Base-by-base conservation (phyloP, 176 grass and related monocot genomes). In the Sorghum bicolor region DNA sequence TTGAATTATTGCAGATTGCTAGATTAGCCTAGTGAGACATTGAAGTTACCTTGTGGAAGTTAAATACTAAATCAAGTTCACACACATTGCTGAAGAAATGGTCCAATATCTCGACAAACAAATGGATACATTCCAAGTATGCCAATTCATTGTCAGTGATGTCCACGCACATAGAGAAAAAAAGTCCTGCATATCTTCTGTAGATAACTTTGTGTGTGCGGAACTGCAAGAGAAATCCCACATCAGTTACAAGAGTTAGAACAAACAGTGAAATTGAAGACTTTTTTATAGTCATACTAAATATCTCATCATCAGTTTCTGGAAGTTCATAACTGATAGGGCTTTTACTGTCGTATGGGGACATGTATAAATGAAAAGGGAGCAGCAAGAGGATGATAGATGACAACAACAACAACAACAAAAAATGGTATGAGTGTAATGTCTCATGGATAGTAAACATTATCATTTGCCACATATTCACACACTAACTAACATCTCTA, bases 11-110 rank as follows among this genome's bases (percentile, higher is more conserved):
- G 43, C 34, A 77, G 10, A 28, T 45, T 36, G 57, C 45, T 70
- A 32, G 38, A 62, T 44, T 67, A 36, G 6, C 19, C 44, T 43
- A 24, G 25, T 32, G 19, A 64, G 73, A 77, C 63, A 43, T 61
- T 57, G 44, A 28, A 77, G 60, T 55, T 74, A 97, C 95, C 91
- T 99, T 99, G 83, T 99, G 96, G 62, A 99, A 99, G 77, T 99
- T 99, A 80, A 96, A 99, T 29, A 99, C 96, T 82, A 99, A 88
- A 90, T 99, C 96, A 14, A 99, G 89, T 78, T 99, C 93, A 81
- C 96, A 99, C 13, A 99, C 90, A 76, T 97, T 97, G 92, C 95
- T 97, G 84, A 97, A 97, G 81, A 97, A 97, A 90, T 99, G 96
- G 84, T 99, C 96, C 55, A 99, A 82, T 87, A 99, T 99, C 89